Evolutionary conservation across 352 stramenopile species (phyloP).

Genomic region (Phytophthora cryptogea): DNA sequence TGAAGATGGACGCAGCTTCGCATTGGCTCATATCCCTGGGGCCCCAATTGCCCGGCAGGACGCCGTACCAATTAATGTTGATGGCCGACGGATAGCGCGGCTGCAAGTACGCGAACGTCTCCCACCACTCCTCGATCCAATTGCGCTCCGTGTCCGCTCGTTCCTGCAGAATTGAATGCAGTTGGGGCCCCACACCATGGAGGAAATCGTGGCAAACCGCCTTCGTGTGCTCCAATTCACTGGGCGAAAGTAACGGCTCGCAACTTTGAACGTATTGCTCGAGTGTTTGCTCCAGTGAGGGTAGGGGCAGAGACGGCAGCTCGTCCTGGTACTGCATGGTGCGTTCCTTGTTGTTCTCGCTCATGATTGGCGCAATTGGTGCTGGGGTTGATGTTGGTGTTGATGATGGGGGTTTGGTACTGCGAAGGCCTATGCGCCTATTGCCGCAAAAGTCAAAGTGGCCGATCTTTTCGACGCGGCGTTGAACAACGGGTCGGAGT

Average conservation of each 20-base stretch:
- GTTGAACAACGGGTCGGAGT: slow-evolving; percentile 10
- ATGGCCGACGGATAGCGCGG: slow-evolving; percentile 94
- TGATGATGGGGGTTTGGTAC: slow-evolving; percentile 15
- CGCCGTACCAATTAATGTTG: slow-evolving; percentile 98
- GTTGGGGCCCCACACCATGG: slow-evolving; percentile 81
- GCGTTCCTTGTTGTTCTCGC: slow-evolving; percentile 38
- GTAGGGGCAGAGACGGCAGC: slow-evolving; percentile 93
- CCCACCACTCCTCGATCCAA: slow-evolving; percentile 96
- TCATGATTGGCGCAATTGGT: slow-evolving; percentile 1
- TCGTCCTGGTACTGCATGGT: slow-evolving; percentile 87
- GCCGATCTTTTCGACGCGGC: slow-evolving; percentile 23
- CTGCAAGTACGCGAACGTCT: slow-evolving; percentile 96
- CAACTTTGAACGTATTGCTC: slow-evolving; percentile 92
- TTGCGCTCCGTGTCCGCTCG: slow-evolving; percentile 84
- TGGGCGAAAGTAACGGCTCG: slow-evolving; percentile 84
- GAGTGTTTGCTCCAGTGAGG: slow-evolving; percentile 93
- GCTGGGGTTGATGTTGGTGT: neutral
- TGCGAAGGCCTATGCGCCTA: slow-evolving; percentile 26
- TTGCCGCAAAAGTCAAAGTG: slow-evolving; percentile 29
- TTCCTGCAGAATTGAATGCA: slow-evolving; percentile 91
- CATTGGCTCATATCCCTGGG: slow-evolving; percentile 92
- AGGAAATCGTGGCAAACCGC: slow-evolving; percentile 92
- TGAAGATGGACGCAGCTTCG: slow-evolving; percentile 88
- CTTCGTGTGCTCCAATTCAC: slow-evolving; percentile 92
- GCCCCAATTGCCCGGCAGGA: slow-evolving; percentile 93